These are phyloP conservation scores for Hericium rajendrae DNA, from an alignment of 768 basidiomycete species.

Conservation along the genomic window DNA sequence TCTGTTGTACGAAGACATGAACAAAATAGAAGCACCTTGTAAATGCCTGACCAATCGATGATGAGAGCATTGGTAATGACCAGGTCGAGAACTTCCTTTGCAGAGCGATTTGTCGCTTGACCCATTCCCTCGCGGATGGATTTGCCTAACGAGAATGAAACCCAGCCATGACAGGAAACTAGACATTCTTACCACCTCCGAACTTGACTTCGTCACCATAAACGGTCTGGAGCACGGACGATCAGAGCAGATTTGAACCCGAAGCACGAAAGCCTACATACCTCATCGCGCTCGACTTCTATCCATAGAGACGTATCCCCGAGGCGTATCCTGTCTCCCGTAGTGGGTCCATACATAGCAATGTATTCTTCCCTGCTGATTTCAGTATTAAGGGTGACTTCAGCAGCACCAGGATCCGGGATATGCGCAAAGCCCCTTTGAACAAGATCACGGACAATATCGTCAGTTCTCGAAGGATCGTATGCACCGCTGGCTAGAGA, in stretches of 20 bases:
- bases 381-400: slow-evolving; percentile 40
- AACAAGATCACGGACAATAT: slow-evolving; percentile 38
- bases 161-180: background rate
- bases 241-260: background rate
- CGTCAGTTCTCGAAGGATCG: slow-evolving; percentile 33
- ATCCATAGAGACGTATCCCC: slow-evolving; percentile 90
- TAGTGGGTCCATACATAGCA: slow-evolving; percentile 93
- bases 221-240: slow-evolving; percentile 41
- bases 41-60: slow-evolving; percentile 91
- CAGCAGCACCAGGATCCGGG: slow-evolving; percentile 52
- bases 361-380: slow-evolving; percentile 70
- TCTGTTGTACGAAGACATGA: background rate
- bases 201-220: slow-evolving; percentile 99
- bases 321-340: slow-evolving; percentile 79
- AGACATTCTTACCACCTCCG: slow-evolving; percentile 60
- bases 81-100: slow-evolving; percentile 69
- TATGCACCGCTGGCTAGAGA: slow-evolving; percentile 49
- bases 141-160: slow-evolving; percentile 49
- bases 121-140: slow-evolving; percentile 96
- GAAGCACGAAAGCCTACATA: slow-evolving; percentile 18
- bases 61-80: slow-evolving; percentile 94
- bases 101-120: slow-evolving; percentile 67
- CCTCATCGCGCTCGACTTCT: slow-evolving; percentile 81
- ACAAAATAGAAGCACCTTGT: slow-evolving; percentile 49
- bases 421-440: slow-evolving; percentile 62